phyloP scores from a whole-genome alignment of 495 filamentous ascomycete genomes.

The Neurospora sp. region DNA sequence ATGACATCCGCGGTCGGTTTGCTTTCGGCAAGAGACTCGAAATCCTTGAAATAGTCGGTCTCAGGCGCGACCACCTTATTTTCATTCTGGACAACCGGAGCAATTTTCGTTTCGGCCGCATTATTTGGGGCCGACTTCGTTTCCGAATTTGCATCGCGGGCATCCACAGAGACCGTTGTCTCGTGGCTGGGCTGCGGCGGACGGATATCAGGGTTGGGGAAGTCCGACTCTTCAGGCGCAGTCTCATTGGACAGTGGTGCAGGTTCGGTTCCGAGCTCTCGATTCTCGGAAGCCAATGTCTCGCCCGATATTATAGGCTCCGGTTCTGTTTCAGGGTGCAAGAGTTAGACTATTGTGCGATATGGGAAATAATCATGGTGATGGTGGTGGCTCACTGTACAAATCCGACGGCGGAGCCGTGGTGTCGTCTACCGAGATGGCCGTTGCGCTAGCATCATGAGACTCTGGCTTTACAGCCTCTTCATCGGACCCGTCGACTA shows the following conservation, averaged over 20 bases:
- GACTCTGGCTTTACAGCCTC: not conserved
- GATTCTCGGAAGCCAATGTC: not conserved
- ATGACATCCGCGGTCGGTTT: not conserved
- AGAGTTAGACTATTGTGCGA: not conserved
- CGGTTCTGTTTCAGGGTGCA: not conserved
- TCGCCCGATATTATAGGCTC: not conserved
- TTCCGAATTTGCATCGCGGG: conserved; percentile 1
- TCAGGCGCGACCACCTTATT: not conserved
- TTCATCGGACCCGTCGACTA: not conserved
- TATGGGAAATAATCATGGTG: not conserved
- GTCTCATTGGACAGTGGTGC: conserved; percentile 1
- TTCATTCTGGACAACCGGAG: not conserved
- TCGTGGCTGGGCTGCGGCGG: conserved; percentile 1
- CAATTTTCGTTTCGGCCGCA: conserved; percentile 2
- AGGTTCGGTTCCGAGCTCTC: conserved; percentile 14
- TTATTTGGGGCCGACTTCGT: conserved; percentile 9
- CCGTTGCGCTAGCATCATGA: not conserved
- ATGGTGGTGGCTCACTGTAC: conserved; percentile 2
- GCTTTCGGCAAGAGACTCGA: not conserved
- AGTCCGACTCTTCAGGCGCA: conserved; percentile 8
- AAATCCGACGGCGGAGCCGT: not conserved
- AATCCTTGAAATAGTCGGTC: not conserved
- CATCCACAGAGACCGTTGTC: not conserved
- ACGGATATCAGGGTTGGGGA: conserved; percentile 13
- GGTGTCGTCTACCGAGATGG: not conserved